Evolutionary conservation across 352 stramenopile genomes (phyloP).

Genomic region (Pythium diclinum): DNA sequence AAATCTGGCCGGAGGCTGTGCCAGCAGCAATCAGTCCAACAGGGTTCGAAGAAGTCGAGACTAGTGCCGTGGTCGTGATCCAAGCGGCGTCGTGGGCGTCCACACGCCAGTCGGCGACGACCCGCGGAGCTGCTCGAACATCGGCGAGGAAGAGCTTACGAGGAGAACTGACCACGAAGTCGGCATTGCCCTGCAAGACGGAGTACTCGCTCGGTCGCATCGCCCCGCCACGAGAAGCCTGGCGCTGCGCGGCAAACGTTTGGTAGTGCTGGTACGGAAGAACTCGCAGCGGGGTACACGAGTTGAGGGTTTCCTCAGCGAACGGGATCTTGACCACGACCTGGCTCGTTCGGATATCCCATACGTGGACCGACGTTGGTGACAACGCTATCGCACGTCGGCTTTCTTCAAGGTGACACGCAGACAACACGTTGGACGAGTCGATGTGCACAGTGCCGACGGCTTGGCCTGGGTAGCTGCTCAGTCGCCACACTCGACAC

Average conservation of each 20-base stretch:
- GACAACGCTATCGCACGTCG: constrained; percentile 40
- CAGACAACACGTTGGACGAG: constrained; percentile 24
- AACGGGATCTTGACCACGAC: constrained; percentile 55
- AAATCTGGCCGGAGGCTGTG: constrained; percentile 37
- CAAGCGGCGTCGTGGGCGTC: constrained; percentile 37
- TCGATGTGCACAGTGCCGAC: constrained; percentile 29
- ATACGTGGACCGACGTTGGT: constrained; percentile 50
- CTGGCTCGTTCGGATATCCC: constrained; percentile 69
- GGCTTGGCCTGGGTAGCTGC: constrained; percentile 38
- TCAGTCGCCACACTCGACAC: constrained; percentile 65
- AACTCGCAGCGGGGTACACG: constrained; percentile 31
- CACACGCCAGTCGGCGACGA: constrained; percentile 65
- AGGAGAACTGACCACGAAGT: constrained; percentile 51
- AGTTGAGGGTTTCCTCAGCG: constrained; percentile 40
- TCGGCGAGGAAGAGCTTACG: constrained; percentile 52
- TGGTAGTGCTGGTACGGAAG: constrained; percentile 25
- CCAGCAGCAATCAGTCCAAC: constrained; percentile 41
- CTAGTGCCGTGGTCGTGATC: constrained; percentile 39
- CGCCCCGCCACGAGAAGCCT: neutral
- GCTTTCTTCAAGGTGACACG: constrained; percentile 32
- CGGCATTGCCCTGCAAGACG: constrained; percentile 26
- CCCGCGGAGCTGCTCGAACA: constrained; percentile 35
- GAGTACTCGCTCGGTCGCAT: constrained; percentile 2
- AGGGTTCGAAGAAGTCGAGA: constrained; percentile 26
- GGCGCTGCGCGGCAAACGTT: constrained; percentile 8